These are phyloP conservation scores for Phytophthora rubi DNA, from an alignment of 352 stramenopile genomes.

Conservation along the genomic window DNA sequence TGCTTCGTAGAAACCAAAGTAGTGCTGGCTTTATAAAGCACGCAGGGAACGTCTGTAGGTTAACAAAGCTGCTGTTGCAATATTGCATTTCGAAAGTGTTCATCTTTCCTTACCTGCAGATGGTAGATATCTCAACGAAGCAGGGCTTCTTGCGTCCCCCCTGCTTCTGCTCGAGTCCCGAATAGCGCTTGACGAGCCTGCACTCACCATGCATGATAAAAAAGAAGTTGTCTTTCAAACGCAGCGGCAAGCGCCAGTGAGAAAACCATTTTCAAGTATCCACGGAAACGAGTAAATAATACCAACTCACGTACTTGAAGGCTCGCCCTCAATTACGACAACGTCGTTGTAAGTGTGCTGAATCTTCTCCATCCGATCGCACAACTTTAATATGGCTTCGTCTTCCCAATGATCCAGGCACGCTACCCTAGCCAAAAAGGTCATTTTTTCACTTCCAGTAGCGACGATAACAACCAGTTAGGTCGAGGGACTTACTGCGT, in stretches of 20 bases:
- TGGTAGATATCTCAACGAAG: slow-evolving; percentile 63
- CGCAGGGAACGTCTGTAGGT: neutral
- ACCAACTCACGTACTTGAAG: slow-evolving; percentile 45
- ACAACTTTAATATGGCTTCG: slow-evolving; percentile 62
- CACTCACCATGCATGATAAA: slow-evolving; percentile 74
- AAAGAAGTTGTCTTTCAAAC: slow-evolving; percentile 55
- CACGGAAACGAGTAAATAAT: neutral
- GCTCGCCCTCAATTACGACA: slow-evolving; percentile 57
- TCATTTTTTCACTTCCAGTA: slow-evolving; percentile 62
- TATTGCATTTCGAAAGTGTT: neutral
- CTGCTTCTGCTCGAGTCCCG: slow-evolving; percentile 23
- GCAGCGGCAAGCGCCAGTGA: neutral
- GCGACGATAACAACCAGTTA: neutral
- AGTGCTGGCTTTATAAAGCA: slow-evolving; percentile 49
- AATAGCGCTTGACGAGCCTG: slow-evolving; percentile 64
- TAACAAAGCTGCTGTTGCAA: slow-evolving; percentile 2
- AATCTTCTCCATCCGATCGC: slow-evolving; percentile 67
- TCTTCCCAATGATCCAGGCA: slow-evolving; percentile 72
- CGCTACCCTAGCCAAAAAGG: slow-evolving; percentile 50
- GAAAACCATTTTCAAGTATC: neutral
- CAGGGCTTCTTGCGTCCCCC: slow-evolving; percentile 27
- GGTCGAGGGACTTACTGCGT: neutral
- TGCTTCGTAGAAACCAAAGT: slow-evolving; percentile 70
- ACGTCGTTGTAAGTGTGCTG: slow-evolving; percentile 73
- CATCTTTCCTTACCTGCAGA: slow-evolving; percentile 46